phyloP scores from a whole-genome alignment of 768 basidiomycete genomes.

The Arthromyces matolae region DNA sequence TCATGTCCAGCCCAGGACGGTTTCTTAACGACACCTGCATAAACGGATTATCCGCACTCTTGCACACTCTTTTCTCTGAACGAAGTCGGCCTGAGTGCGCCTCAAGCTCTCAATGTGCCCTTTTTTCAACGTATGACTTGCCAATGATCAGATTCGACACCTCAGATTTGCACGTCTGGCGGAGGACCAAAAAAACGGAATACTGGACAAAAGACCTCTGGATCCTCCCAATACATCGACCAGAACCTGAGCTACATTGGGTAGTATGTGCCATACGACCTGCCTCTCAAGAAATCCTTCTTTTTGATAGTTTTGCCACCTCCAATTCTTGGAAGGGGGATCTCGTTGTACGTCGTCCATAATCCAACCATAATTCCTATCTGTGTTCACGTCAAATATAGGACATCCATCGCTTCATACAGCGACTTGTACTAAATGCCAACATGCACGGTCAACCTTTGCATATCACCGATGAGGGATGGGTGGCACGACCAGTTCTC shows the following conservation, averaged over 20 bases:
- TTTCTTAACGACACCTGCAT: constrained; percentile 24
- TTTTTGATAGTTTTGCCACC: constrained; percentile 30
- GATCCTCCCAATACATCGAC: constrained; percentile 35
- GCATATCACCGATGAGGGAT: too few relatives aligned
- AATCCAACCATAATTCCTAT: too few relatives aligned
- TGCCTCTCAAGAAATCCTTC: constrained; percentile 10
- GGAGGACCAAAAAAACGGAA: not conserved
- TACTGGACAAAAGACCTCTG: constrained; percentile 31
- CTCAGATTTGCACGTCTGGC: constrained; percentile 21
- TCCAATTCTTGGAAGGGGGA: constrained; percentile 4
- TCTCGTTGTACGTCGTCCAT: too few relatives aligned
- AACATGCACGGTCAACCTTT: too few relatives aligned
- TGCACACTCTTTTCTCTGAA: constrained; percentile 10
- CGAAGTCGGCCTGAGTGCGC: not conserved
- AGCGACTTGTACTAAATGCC: too few relatives aligned
- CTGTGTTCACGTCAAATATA: too few relatives aligned
- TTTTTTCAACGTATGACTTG: constrained; percentile 21
- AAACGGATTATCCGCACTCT: constrained; percentile 18
- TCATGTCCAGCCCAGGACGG: not conserved
- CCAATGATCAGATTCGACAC: constrained; percentile 12
- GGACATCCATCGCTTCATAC: too few relatives aligned
- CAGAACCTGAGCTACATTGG: constrained; percentile 23
- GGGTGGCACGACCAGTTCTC: too few relatives aligned
- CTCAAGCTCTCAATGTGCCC: constrained; percentile 5
- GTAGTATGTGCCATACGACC: constrained; percentile 24